Evolutionary conservation across 2,329 filamentous ascomycete species (phyloP), one percentile per base, ranked within the genome.

Genomic region (Scorias spongiosa): DNA sequence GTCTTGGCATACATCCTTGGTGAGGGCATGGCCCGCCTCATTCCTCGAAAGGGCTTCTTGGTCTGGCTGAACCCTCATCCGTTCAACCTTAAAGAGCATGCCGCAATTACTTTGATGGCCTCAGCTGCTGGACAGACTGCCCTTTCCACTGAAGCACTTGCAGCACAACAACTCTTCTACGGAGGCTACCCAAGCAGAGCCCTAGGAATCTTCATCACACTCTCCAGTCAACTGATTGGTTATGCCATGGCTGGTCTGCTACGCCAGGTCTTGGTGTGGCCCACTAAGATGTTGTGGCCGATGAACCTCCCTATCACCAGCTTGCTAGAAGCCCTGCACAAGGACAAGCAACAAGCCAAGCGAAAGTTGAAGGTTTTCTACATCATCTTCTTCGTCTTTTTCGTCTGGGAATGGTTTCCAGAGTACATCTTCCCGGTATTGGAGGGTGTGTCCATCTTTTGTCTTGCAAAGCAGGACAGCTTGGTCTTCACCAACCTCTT

Each of bases 171-270:
- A 42, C 61, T 73, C 2, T 73, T 63, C 54, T 73, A 73, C 44
- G 56, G 61, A 14, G 54, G 61, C 8, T 57, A 62, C 12, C 60
- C 66, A 1, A 64, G 58, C 47, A 57, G 58, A 5, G 64, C 55
- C 2, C 61, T 62, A 0, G 62, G 62, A 8, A 63, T 72, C 41
- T 66, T 74, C 48, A 50, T 70, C 29, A 58, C 63, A 0, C 51
- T 74, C 8, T 69, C 70, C 0, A 70, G 69, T 2, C 69, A 72
- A 40, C 55, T 68, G 9, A 58, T 72, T 14, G 70, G 70, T 0
- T 74, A 68, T 36, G 70, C 69, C 28, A 54, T 74, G 37, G 65
- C 66, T 4, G 70, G 70, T 10, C 45, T 72, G 17, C 53, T 73
- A 50, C 62, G 71, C 10, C 58, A 63, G 15, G 59, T 66, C 2